Conservation (phyloP, 192 early-diverging fungal species). For the Backusella sp. region DNA sequence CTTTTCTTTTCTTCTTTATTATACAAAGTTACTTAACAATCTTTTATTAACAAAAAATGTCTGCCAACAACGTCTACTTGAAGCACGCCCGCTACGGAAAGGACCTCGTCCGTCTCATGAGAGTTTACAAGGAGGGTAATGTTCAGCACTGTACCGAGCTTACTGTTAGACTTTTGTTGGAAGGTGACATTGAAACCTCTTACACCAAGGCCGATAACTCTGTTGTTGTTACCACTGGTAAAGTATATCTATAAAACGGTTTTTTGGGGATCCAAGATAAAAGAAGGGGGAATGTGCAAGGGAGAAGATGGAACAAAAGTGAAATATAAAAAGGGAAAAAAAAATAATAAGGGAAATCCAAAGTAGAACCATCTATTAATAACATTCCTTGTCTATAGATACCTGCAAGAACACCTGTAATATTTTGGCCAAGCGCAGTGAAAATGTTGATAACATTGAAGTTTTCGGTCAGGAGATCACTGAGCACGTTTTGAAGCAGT, state of each 20-base stretch:
- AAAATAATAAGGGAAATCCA: background rate
- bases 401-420: conserved; percentile 79
- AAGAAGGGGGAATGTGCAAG: background rate
- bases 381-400: conserved; percentile 34
- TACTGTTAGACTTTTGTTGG: conserved; percentile 59
- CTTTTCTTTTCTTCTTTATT: background rate
- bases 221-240: conserved; percentile 66
- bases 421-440: conserved; percentile 67
- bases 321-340: background rate
- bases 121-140: conserved; percentile 60
- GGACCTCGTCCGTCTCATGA: conserved; percentile 69
- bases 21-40: background rate
- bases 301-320: background rate
- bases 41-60: conserved; percentile 12
- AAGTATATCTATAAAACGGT: conserved; percentile 4
- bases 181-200: conserved; percentile 54
- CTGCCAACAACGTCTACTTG: conserved; percentile 34
- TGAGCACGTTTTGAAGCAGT: conserved; percentile 69
- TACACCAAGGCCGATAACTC: conserved; percentile 81
- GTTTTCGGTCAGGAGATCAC: conserved; percentile 68
- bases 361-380: background rate
- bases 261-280: background rate
- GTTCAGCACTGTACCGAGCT: conserved; percentile 71
- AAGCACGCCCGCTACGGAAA: conserved; percentile 72
- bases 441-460: conserved; percentile 69